Base-by-base conservation (phyloP, 2,329 filamentous ascomycete species). In the Escovopsis weberi region DNA sequence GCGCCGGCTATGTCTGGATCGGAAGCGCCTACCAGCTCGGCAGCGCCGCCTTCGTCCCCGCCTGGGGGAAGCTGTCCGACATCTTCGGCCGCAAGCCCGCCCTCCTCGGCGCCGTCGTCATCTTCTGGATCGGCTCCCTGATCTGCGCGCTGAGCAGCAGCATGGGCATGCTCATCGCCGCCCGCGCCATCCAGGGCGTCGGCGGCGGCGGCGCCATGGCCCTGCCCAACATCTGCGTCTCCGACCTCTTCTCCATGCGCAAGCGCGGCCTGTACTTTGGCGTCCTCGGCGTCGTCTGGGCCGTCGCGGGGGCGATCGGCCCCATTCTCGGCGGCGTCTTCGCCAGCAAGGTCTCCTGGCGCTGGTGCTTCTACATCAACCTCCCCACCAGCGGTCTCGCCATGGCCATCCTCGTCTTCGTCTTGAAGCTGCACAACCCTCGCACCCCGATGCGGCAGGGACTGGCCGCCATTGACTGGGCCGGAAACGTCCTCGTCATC, bases 1-100 rank as follows among this genome's bases (percentile, higher is more conserved):
- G 75, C 3, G 65, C 73, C 12, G 82, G 82, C 23, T 88, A 87
- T 60, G 74, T 79, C 41, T 88, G 83, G 85, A 79, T 89, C 47
- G 83, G 83, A 12, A 77, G 74, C 33, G 76, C 82, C 3, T 89
- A 83, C 53, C 66, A 86, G 6, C 72, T 88, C 10, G 80, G 78
- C 43, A 80, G 78, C 54, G 78, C 81, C 1, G 74, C 68, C 57
- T 71, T 74, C 1, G 74, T 75, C 0, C 80, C 82, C 0, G 75
- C 80, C 40, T 88, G 82, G 82, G 80, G 79, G 43, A 74, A 74
- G 51, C 53, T 76, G 38, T 69, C 69, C 36, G 74, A 77, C 48
- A 72, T 78, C 43, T 77, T 70, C 58, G 72, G 74, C 23, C 69
- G 74, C 38, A 76, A 75, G 52, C 69, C 69, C 5, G 59, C 74